Evolutionary conservation across 2,329 filamentous ascomycete genomes (phyloP).

Genomic region (Parasarocladium wereldwijsianum): DNA sequence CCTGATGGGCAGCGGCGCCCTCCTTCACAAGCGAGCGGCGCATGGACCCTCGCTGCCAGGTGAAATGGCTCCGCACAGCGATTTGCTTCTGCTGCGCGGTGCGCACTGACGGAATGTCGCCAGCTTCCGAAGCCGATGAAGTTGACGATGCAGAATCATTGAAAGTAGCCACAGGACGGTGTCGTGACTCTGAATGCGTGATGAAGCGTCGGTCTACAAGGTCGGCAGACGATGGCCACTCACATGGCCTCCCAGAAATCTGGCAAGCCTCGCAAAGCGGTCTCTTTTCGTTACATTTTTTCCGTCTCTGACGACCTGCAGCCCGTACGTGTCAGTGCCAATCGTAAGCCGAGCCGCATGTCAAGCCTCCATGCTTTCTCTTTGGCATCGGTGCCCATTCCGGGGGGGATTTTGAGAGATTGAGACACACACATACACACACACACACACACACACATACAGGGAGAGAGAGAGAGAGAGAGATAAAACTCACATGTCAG

Average conservation of each 20-base stretch:
- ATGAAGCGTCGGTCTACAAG: conserved; percentile 5
- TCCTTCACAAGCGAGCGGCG: too few species aligned
- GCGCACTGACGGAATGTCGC: too few species aligned
- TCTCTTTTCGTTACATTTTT: conserved; percentile 5
- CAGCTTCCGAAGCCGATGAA: too few species aligned
- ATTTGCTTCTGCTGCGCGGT: too few species aligned
- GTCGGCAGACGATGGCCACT: conserved; percentile 5
- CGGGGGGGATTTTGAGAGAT: not conserved
- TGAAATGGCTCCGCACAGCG: too few species aligned
- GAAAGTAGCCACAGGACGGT: too few species aligned
- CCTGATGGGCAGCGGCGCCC: conserved; percentile 4
- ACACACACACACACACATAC: not conserved
- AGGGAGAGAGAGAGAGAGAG: not conserved
- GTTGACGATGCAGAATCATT: too few species aligned
- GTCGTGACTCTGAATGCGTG: conserved; percentile 2
- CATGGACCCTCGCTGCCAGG: too few species aligned
- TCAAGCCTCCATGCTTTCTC: not conserved
- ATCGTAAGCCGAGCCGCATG: too few species aligned
- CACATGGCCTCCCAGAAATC: conserved; percentile 3
- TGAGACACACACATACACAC: not conserved
- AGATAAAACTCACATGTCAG: conserved; percentile 1
- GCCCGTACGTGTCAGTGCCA: too few species aligned
- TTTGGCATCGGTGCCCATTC: not conserved
- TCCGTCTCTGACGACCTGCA: conserved; percentile 5
- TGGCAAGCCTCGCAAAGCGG: conserved; percentile 4